These are phyloP conservation scores for Diplotaxis tenuifolia DNA, from an alignment of 345 rosid genomes.

Conservation along the genomic window DNA sequence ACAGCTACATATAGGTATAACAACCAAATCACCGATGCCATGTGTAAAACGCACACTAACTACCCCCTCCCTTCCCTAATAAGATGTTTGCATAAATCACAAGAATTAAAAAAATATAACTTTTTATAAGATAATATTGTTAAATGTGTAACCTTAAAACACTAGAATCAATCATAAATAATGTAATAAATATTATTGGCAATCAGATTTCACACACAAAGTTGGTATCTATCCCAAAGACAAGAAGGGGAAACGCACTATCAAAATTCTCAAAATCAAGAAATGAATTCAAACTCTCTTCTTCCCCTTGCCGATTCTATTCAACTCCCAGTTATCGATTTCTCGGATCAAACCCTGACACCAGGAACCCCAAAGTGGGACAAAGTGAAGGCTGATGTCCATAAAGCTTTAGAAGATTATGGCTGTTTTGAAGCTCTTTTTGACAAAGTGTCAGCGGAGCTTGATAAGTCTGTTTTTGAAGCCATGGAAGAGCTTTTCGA, in stretches of 20 bases:
- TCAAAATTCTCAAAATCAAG: background rate
- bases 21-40: no score
- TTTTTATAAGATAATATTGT: no score
- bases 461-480: background rate
- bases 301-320: background rate
- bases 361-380: conserved; percentile 38
- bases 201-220: no score
- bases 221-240: background rate
- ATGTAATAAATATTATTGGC: no score
- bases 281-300: conserved; percentile 27
- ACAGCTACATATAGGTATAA: no score
- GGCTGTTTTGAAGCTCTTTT: conserved; percentile 30
- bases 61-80: no score
- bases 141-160: no score
- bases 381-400: conserved; percentile 17
- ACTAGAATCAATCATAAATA: no score
- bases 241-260: background rate
- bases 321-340: conserved; percentile 23
- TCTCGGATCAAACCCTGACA: conserved; percentile 11
- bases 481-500: no score
- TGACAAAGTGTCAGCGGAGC: conserved; percentile 4
- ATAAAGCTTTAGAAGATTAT: conserved; percentile 35
- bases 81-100: no score
- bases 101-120: no score
- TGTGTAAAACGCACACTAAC: no score